A percentile compares a stretch with the other conserved stretches of the same genome.
Conservation (phyloP, 1,284 basidiomycete species). For the Fomitiporia mediterranea region DNA sequence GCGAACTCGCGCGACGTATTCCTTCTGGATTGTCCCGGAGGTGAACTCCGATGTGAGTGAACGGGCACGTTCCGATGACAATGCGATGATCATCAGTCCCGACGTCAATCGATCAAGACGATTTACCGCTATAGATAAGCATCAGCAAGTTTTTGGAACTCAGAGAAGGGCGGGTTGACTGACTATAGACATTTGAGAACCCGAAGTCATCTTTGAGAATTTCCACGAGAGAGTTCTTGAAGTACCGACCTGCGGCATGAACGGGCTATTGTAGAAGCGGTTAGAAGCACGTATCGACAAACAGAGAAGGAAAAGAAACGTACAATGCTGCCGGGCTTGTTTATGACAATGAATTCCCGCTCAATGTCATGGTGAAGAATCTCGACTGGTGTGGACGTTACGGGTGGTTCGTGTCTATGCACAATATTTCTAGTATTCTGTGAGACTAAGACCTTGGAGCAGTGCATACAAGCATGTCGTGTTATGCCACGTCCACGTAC, state of each 20-base stretch:
- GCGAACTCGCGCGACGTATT: slow-evolving; percentile 84
- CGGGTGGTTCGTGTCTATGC: slow-evolving; percentile 94
- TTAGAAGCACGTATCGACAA: slow-evolving; percentile 9
- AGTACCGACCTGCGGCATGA: slow-evolving; percentile 86
- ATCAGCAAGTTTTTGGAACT: neutral
- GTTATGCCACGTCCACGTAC: slow-evolving; percentile 41
- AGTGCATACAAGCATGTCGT: slow-evolving; percentile 12
- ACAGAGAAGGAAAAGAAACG: slow-evolving; percentile 7
- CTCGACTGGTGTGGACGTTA: slow-evolving; percentile 82
- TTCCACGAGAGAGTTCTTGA: slow-evolving; percentile 83
- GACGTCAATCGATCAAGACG: slow-evolving; percentile 93
- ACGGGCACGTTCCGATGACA: slow-evolving; percentile 69
- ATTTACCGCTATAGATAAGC: slow-evolving; percentile 85
- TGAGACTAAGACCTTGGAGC: slow-evolving; percentile 7
- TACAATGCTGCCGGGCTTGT: slow-evolving; percentile 92
- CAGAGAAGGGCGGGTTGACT: slow-evolving; percentile 32
- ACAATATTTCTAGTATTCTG: slow-evolving; percentile 71
- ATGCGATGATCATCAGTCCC: slow-evolving; percentile 92
- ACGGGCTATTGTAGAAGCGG: slow-evolving; percentile 62
- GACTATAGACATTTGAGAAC: slow-evolving; percentile 80
- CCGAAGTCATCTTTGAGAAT: slow-evolving; percentile 85
- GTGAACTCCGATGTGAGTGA: slow-evolving; percentile 79
- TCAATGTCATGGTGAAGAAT: slow-evolving; percentile 77
- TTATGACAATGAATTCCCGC: slow-evolving; percentile 84
- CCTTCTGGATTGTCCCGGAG: slow-evolving; percentile 78